Evolutionary conservation across 2,329 filamentous ascomycete genomes (phyloP), one percentile per base, ranked within the genome.

Genomic region (Sporothrix globosa): DNA sequence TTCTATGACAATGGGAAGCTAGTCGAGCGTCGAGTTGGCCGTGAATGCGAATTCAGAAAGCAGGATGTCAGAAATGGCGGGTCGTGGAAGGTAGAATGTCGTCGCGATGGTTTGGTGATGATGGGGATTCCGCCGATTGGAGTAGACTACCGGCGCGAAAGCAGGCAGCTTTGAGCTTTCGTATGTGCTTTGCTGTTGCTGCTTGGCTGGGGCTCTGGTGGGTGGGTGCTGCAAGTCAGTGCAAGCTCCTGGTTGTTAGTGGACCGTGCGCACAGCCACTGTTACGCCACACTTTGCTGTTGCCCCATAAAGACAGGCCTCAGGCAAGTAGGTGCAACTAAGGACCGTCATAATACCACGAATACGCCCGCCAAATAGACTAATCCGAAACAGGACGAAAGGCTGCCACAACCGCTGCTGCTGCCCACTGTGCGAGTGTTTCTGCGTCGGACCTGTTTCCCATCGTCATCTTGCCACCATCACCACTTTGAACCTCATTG

Each of bases 151-250:
- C 5, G 27, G 27, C 27, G 46, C 63, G 63, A 66, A 66, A 66
- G 70, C 73, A 74, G 73, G 73, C 73, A 74, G 73, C 73, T 74
- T 44, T 70, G 70, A 74, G 73, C 73, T 73, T 73, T 72, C 72
- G 72, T 73, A 73, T 56, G 69, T 71, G 60, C 58, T 63, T 67
- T 30, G 56, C 58, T 54, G 56, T 69, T 39, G n/a, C 48, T 63
- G 54, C 46, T 53, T 44, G 54, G 60, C 69, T 61, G 34, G 21
- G 65, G 34, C 41, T 44, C 14, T 14, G 41, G 11, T 46, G 30
- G 39, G 19, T n/a, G n/a, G n/a, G 24, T 24, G 41, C 34, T 34
- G 21, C 41, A 44, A 7, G 1, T 54, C n/a, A 34, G 56, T 58
- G 34, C 46, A 48, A 34, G 58, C 34, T 61, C 30, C 34, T 21